Evolutionary conservation across 2,329 filamentous ascomycete species (phyloP).

Genomic region (Calonectria pauciramosa): DNA sequence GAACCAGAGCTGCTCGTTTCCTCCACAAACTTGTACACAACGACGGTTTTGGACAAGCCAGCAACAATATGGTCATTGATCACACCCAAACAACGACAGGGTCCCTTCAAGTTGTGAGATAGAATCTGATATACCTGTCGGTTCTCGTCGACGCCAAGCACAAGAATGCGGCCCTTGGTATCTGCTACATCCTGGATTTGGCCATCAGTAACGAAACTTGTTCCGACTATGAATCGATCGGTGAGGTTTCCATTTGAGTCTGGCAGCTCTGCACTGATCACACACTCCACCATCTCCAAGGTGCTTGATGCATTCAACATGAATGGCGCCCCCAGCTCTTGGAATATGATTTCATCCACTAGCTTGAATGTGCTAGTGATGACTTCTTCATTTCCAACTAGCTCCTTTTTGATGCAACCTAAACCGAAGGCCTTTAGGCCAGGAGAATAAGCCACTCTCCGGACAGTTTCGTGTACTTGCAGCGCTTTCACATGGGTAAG

Average conservation of each 20-base stretch:
- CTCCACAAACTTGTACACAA: conserved; percentile 69
- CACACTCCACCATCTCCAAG: conserved; percentile 85
- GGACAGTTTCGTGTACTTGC: conserved; percentile 83
- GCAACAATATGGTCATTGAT: conserved; percentile 85
- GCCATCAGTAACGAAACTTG: conserved; percentile 79
- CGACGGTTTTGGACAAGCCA: conserved; percentile 89
- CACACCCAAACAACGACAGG: conserved; percentile 83
- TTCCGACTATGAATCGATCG: conserved; percentile 93
- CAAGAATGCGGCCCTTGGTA: conserved; percentile 79
- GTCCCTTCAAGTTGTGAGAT: conserved; percentile 79
- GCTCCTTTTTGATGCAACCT: conserved; percentile 83
- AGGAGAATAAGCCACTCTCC: conserved; percentile 88
- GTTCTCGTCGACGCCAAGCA: conserved; percentile 85
- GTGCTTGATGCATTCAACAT: conserved; percentile 64
- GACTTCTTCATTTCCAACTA: conserved; percentile 79
- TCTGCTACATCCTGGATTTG: conserved; percentile 62
- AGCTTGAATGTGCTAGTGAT: conserved; percentile 87
- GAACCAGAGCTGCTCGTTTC: conserved; percentile 67
- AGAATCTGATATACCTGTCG: conserved; percentile 80
- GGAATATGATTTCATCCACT: conserved; percentile 91
- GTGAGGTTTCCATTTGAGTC: conserved; percentile 67
- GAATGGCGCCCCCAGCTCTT: conserved; percentile 79
- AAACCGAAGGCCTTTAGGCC: conserved; percentile 86
- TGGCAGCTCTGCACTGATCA: conserved; percentile 81
- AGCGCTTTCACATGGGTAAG: conserved; percentile 91